Evolutionary conservation across 176 grass and related monocot species (phyloP).

Genomic region (Paspalum notatum): DNA sequence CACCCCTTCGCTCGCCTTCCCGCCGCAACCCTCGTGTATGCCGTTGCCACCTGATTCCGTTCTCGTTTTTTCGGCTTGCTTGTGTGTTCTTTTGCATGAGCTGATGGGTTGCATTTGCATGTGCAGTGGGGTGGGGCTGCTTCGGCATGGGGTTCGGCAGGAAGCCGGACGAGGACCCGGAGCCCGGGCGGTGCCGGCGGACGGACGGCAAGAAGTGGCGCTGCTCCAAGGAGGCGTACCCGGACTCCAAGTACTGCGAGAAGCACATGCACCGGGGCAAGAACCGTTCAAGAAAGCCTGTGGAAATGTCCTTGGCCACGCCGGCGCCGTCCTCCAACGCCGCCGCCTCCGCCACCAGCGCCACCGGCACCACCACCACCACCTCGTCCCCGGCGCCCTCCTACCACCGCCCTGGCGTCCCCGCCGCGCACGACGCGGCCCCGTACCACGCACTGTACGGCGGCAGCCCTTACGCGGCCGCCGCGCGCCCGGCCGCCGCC

Average conservation of each 20-base stretch:
- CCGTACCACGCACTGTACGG: conserved; percentile 59
- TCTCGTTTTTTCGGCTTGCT: neutral
- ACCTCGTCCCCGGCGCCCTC: conserved; percentile 27
- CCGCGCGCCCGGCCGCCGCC: neutral
- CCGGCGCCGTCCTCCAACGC: conserved; percentile 37
- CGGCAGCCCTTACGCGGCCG: conserved; percentile 29
- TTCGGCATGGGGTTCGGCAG: conserved; percentile 76
- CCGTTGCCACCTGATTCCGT: no score
- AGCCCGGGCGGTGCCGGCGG: conserved; percentile 84
- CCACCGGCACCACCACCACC: neutral
- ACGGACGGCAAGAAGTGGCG: conserved; percentile 99
- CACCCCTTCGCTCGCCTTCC: conserved; percentile 75
- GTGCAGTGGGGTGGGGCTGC: conserved; percentile 79
- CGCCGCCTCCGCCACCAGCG: conserved; percentile 24
- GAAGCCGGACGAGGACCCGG: conserved; percentile 85
- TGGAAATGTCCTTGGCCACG: conserved; percentile 95
- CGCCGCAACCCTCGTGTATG: conserved; percentile 70
- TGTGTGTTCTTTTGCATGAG: neutral
- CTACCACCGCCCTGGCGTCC: conserved; percentile 22
- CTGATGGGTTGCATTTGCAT: neutral
- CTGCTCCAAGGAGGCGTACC: conserved; percentile 91
- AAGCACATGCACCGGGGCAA: conserved; percentile 99
- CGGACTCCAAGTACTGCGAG: conserved; percentile 98
- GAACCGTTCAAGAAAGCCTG: conserved; percentile 99
- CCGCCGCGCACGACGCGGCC: conserved; percentile 39